phyloP scores from a whole-genome alignment of 257 asterid genomes.

The Solanum peruvianum region DNA sequence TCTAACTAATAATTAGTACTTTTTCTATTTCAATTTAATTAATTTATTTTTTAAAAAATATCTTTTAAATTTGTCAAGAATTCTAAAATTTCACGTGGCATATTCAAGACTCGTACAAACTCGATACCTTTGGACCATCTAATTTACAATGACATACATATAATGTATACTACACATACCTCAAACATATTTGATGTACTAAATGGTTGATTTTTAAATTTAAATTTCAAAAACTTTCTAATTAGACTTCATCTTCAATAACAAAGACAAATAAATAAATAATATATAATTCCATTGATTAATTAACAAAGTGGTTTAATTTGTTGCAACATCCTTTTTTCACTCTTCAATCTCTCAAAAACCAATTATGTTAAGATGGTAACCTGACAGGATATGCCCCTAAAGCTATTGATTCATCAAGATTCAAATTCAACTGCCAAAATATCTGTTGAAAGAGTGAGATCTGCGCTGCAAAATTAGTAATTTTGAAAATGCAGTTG shows the following conservation, averaged over 20 bases:
- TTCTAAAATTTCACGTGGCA: no score
- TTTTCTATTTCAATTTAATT: no score
- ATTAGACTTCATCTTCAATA: neutral
- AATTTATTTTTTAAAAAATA: no score
- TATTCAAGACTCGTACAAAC: no score
- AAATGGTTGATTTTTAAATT: neutral
- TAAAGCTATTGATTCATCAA: neutral
- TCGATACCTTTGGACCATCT: neutral
- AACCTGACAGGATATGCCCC: neutral
- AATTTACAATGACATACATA: no score
- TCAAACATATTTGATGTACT: neutral
- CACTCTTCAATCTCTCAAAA: neutral
- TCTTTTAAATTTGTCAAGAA: no score
- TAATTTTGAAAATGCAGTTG: neutral
- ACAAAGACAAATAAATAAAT: neutral
- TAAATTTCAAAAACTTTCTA: neutral
- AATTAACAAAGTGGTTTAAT: neutral
- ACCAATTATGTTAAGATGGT: neutral
- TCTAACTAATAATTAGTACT: no score
- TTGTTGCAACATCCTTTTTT: neutral
- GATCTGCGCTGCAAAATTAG: conserved; percentile 70
- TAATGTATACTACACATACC: neutral
- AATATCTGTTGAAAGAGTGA: conserved; percentile 32
- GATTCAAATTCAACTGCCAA: neutral
- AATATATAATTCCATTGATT: neutral